Conservation (phyloP, 768 basidiomycete genomes). For the Serendipita vermifera region DNA sequence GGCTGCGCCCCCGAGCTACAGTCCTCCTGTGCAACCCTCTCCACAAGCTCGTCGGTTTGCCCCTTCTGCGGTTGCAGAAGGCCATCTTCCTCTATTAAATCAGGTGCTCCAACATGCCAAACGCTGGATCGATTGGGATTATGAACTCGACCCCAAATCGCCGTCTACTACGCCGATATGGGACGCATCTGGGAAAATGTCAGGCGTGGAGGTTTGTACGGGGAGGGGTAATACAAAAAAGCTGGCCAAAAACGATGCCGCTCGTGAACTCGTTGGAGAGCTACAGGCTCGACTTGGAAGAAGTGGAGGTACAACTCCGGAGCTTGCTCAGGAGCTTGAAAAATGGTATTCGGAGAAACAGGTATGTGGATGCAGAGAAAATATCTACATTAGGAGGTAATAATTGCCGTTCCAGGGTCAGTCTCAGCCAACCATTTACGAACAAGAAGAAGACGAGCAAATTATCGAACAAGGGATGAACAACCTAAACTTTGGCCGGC, state of each 20-base stretch:
- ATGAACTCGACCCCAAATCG: slow-evolving; percentile 32
- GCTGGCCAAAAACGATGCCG: slow-evolving; percentile 67
- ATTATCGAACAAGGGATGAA: too few species aligned
- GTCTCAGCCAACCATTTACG: too few species aligned
- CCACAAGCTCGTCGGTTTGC: too few species aligned
- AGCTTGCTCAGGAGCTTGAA: not conserved
- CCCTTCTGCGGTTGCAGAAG: slow-evolving; percentile 25
- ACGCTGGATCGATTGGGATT: slow-evolving; percentile 57
- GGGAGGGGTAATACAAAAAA: slow-evolving; percentile 69
- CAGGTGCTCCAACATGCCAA: slow-evolving; percentile 52
- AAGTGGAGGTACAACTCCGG: not conserved
- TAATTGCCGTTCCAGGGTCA: too few species aligned
- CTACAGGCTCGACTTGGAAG: not conserved
- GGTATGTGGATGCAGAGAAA: too few species aligned
- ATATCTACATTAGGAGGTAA: too few species aligned
- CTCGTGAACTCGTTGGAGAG: slow-evolving; percentile 18
- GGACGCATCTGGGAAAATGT: slow-evolving; percentile 51
- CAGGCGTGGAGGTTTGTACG: slow-evolving; percentile 43
- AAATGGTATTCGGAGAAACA: not conserved
- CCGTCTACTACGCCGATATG: slow-evolving; percentile 64
- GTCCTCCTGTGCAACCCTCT: too few species aligned
- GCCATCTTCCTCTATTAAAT: slow-evolving; percentile 71
- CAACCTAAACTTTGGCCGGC: too few species aligned
- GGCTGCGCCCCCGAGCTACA: too few species aligned
- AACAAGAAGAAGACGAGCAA: too few species aligned